Percentiles rank a stretch among this genome's conserved stretches.
Evolutionary conservation across 495 filamentous ascomycete genomes (phyloP).

Genomic region (Penicillium maclennaniae): DNA sequence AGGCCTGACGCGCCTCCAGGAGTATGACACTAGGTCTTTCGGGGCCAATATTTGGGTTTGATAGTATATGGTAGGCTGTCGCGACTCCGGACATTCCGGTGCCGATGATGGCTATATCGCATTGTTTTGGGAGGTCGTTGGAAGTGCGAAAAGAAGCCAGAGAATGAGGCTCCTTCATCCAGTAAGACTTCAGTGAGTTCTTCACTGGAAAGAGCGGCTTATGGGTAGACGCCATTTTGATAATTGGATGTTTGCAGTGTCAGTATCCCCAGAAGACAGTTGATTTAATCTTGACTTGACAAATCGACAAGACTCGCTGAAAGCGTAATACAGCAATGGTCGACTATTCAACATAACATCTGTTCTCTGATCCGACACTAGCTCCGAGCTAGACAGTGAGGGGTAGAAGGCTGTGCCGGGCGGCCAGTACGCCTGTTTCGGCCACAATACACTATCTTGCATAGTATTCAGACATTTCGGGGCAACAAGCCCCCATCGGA

Average conservation of each 20-base stretch:
- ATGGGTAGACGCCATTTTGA: background rate
- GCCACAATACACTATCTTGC: background rate
- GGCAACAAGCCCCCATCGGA: background rate
- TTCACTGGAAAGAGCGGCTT: background rate
- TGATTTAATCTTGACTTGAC: no score
- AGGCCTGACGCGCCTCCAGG: background rate
- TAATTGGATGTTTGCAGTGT: background rate
- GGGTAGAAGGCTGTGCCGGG: background rate
- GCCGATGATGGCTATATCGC: constrained; percentile 4
- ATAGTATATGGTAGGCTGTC: constrained; percentile 1
- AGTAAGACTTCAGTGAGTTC: background rate
- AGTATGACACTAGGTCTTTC: background rate
- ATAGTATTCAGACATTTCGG: background rate
- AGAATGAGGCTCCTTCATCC: background rate
- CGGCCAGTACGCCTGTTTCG: background rate
- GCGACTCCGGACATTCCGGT: constrained; percentile 2
- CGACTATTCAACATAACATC: background rate
- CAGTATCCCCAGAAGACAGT: no score
- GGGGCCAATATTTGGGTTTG: background rate
- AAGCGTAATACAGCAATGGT: no score
- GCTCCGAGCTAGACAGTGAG: background rate
- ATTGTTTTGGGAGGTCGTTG: background rate
- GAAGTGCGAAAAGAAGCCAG: background rate
- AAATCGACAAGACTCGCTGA: no score
- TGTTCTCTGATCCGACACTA: background rate